phyloP scores from a whole-genome alignment of 768 basidiomycete genomes.

The Hypholoma sublateritium region DNA sequence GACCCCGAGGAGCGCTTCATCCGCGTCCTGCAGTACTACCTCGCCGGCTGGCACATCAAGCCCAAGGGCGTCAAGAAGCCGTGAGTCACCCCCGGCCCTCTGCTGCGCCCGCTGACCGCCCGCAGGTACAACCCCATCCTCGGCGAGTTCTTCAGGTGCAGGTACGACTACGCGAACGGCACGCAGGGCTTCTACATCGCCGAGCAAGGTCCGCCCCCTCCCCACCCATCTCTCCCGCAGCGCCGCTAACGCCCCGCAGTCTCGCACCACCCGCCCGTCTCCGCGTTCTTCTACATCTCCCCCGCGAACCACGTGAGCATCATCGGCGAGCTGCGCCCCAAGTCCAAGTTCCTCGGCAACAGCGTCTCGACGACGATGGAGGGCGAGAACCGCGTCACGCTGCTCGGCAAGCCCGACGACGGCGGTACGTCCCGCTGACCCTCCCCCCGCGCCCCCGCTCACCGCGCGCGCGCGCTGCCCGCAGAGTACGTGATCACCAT shows the following conservation, averaged over 20 bases:
- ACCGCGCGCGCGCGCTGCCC: constrained; percentile 2
- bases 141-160: constrained; percentile 97
- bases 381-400: constrained; percentile 85
- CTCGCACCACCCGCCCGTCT: constrained; percentile 93
- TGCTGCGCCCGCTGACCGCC: constrained; percentile 2
- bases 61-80: constrained; percentile 99
- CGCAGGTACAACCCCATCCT: constrained; percentile 92
- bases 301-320: constrained; percentile 87
- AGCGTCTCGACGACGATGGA: constrained; percentile 96
- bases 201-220: constrained; percentile 71
- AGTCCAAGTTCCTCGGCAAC: constrained; percentile 95
- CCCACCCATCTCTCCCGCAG: constrained; percentile 6
- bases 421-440: constrained; percentile 58
- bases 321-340: constrained; percentile 91
- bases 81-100: constrained; percentile 41
- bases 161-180: constrained; percentile 89
- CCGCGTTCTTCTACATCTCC: constrained; percentile 94
- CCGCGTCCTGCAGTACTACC: constrained; percentile 89
- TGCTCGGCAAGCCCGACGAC: constrained; percentile 83
- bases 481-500: constrained; percentile 87
- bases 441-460: constrained; percentile 8
- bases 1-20: constrained; percentile 91
- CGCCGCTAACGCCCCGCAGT: constrained; percentile 44
- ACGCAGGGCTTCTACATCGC: constrained; percentile 94
- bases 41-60: constrained; percentile 99